Evolutionary conservation across 2,329 filamentous ascomycete genomes (phyloP), one percentile per base, ranked within the genome.

Genomic region (Magnaporthiopsis rhizophila): DNA sequence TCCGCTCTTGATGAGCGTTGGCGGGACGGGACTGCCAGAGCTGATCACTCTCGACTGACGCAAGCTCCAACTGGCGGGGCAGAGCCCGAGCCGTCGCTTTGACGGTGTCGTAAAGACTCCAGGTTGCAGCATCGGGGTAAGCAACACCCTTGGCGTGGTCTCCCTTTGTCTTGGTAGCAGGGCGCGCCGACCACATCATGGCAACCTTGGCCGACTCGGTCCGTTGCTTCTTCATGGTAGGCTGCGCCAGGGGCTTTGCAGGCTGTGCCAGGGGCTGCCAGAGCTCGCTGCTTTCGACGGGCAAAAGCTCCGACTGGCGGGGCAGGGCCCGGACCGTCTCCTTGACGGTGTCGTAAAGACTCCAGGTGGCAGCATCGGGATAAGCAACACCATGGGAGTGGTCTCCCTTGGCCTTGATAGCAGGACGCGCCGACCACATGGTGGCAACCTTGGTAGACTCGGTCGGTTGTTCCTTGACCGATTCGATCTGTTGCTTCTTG

Each of bases 361-460:
- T 70, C 78, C 77, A 79, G n/a, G 68, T 71, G 26, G 69, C 65
- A 53, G 71, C 68, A 64, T 77, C 75, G 21, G 76, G 77, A 67
- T 80, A 75, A 9, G 61, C 21, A 28, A 74, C 71, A 7, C 62
- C 63, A 45, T 57, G 32, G 21, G 45, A 45, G 18, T 62, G 61
- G 36, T 62, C 45, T 1, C 61, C 61, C 15, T 26, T 62, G 45
- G 9, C 57, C 30, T 63, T 64, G 26, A 58, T 34, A 6, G 64
- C 53, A 4, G 38, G 32, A 18, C 62, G 61, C 28, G 64, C 64
- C 12, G 62, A 57, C 63, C 66, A 69, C 28, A 68, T 63, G 24
- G 64, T 34, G 34, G 56, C 9, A 1, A 67, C 64, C 53, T 69
- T 65, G 18, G 38, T n/a, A n/a, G n/a, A n/a, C n/a, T n/a, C n/a